A percentile compares a stretch with the other conserved stretches of the same genome.
phyloP scores from a whole-genome alignment of 2,329 filamentous ascomycete species.

The Aspergillus proliferans region DNA sequence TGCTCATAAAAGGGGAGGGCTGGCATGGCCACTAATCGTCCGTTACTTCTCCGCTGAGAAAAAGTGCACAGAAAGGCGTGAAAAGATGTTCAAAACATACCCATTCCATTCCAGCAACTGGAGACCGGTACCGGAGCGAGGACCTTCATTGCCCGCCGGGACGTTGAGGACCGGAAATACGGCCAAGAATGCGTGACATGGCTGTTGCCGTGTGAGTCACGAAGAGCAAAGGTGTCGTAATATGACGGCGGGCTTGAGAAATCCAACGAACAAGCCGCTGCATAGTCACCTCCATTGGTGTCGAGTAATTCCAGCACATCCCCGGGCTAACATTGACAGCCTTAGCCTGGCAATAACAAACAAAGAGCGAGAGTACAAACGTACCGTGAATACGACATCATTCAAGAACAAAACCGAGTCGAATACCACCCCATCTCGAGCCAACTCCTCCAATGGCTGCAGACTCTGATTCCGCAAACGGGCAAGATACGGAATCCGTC shows the following conservation, averaged over 20 bases:
- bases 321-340: slow-evolving; percentile 26
- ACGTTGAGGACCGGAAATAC: slow-evolving; percentile 39
- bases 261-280: slow-evolving; percentile 65
- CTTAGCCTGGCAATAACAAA: not conserved
- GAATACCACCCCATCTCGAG: slow-evolving; percentile 47
- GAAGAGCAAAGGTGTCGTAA: slow-evolving; percentile 68
- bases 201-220: slow-evolving; percentile 59
- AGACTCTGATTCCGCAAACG: slow-evolving; percentile 59
- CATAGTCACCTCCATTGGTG: slow-evolving; percentile 55
- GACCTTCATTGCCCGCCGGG: slow-evolving; percentile 49
- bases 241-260: slow-evolving; percentile 61
- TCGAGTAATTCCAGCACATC: slow-evolving; percentile 54
- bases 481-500: slow-evolving; percentile 65
- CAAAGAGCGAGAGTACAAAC: not conserved
- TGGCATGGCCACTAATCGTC: not conserved
- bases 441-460: slow-evolving; percentile 50
- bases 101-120: slow-evolving; percentile 64
- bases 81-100: slow-evolving; percentile 3
- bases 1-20: slow-evolving; percentile 24
- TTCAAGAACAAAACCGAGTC: slow-evolving; percentile 56
- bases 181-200: slow-evolving; percentile 63
- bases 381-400: slow-evolving; percentile 41
- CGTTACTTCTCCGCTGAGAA: not conserved
- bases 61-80: slow-evolving; percentile 1
- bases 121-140: slow-evolving; percentile 52